phyloP scores from a whole-genome alignment of 2,329 filamentous ascomycete species.

The Claviceps cyperi region DNA sequence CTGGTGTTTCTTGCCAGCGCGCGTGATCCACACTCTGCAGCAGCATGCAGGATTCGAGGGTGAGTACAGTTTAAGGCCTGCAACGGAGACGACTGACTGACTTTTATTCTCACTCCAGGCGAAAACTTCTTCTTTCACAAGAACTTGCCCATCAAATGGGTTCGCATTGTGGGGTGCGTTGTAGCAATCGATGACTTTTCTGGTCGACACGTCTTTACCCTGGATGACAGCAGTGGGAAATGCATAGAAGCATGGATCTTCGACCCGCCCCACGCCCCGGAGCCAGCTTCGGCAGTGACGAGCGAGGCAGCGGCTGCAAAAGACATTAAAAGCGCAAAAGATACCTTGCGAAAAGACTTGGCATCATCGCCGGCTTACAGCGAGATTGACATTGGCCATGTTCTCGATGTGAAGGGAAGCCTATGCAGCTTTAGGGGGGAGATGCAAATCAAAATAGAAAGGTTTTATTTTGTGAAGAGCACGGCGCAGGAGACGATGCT shows the following conservation, averaged over 20 bases:
- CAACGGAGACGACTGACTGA: background rate
- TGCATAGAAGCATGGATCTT: slow-evolving; percentile 33
- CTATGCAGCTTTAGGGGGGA: slow-evolving; percentile 31
- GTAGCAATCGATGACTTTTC: slow-evolving; percentile 43
- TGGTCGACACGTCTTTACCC: slow-evolving; percentile 34
- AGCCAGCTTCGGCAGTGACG: background rate
- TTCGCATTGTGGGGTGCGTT: slow-evolving; percentile 55
- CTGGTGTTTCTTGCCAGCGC: slow-evolving; percentile 42
- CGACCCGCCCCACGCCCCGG: slow-evolving; percentile 1
- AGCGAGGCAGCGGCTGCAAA: background rate
- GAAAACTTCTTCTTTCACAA: slow-evolving; percentile 49
- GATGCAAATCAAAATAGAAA: slow-evolving; percentile 38
- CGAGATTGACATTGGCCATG: slow-evolving; percentile 34
- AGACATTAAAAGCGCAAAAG: background rate
- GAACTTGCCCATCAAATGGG: slow-evolving; percentile 66
- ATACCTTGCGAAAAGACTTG: no score
- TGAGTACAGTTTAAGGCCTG: slow-evolving; percentile 14
- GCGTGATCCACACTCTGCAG: slow-evolving; percentile 34
- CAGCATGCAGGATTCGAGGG: slow-evolving; percentile 38
- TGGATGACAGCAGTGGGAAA: slow-evolving; percentile 51
- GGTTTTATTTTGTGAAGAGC: slow-evolving; percentile 30
- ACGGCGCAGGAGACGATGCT: slow-evolving; percentile 44
- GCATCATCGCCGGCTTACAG: slow-evolving; percentile 9
- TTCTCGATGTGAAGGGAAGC: slow-evolving; percentile 43
- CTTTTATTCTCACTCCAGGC: slow-evolving; percentile 13